Conservation (phyloP, 805 yeast genomes). For the Yarrowia hollandica region DNA sequence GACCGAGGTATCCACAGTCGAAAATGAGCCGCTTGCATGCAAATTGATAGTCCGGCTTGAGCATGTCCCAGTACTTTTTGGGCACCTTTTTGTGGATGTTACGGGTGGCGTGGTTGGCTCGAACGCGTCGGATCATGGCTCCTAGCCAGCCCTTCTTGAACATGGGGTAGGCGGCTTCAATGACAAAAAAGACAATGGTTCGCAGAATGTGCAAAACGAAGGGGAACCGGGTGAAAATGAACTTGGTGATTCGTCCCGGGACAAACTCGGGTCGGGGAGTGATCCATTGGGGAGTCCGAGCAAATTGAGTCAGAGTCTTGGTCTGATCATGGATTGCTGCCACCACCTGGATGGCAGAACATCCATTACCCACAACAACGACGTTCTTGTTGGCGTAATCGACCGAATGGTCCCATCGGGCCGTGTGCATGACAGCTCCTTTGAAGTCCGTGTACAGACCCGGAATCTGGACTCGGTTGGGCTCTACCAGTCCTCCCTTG, state of each 20-base stretch:
- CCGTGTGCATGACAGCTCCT: conserved; percentile 32
- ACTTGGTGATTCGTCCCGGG: background rate
- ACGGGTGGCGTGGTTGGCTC: conserved; percentile 19
- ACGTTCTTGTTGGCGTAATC: conserved; percentile 30
- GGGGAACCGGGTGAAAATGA: conserved; percentile 1
- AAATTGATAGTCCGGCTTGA: conserved; percentile 32
- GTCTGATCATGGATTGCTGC: conserved; percentile 28
- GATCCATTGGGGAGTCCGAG: conserved; percentile 33
- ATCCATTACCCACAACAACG: conserved; percentile 31
- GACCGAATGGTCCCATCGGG: conserved; percentile 32
- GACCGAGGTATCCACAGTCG: conserved; percentile 31
- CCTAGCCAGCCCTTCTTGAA: conserved; percentile 31
- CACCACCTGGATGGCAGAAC: conserved; percentile 31
- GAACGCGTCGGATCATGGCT: background rate
- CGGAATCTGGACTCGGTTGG: conserved; percentile 28
- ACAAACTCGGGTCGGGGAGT: conserved; percentile 30
- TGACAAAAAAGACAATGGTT: conserved; percentile 28
- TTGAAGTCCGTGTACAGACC: conserved; percentile 32
- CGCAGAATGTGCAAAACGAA: conserved; percentile 26
- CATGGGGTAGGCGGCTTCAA: conserved; percentile 31
- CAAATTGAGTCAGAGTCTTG: conserved; percentile 31
- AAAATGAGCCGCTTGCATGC: conserved; percentile 33
- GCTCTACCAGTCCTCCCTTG: conserved; percentile 31
- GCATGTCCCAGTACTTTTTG: conserved; percentile 31
- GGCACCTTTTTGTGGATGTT: conserved; percentile 30